Evolutionary conservation across 176 grass and related monocot species (phyloP), one percentile per base, ranked within the genome.

Genomic region (Carex scoparia): DNA sequence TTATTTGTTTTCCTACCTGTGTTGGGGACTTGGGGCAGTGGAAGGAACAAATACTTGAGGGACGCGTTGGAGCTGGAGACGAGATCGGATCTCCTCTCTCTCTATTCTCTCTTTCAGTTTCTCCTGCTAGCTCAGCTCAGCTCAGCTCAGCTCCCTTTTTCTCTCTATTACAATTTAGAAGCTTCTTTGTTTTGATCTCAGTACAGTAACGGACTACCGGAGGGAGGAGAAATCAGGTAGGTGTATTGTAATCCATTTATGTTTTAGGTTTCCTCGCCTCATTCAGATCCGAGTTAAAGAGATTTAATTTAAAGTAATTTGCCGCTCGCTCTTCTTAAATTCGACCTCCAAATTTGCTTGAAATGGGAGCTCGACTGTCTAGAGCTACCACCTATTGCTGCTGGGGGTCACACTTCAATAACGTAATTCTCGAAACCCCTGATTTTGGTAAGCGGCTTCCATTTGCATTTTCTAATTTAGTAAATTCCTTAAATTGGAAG

Each of bases 331-430:
- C 18, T 40, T 80, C 23, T 54, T 61, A 53, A 33, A 56, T 58
- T 81, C 14, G 58, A 38, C 56, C 32, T 37, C 18, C 59, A 67
- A 81, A 15, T 18, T 70, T 85, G 88, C 81, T 92, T 81, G 84
- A 66, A 89, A 98, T 98, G 95, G 95, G 95, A 44, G 81, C 67
- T 68, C 65, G 92, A 18, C 70, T 93, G 32, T 98, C 95, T 61
- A 94, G 86, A 90, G 82, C 18, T 28, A 73, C 18, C 18, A 79
- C 67, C 40, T 40, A 61, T 76, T 94, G 94, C 69, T 94, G 95
- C 83, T 94, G 79, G 84, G 86, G 91, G 44, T 76, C 85, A 54
- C 92, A 87, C 84, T 80, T 62, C 86, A 89, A 87, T 62, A 92
- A 89, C 27, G 33, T 87, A 5, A 79, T 83, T 63, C 70, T 91